Base-by-base conservation (phyloP, 371 early-diverging fungal genomes). In the Mucor saturninus region DNA sequence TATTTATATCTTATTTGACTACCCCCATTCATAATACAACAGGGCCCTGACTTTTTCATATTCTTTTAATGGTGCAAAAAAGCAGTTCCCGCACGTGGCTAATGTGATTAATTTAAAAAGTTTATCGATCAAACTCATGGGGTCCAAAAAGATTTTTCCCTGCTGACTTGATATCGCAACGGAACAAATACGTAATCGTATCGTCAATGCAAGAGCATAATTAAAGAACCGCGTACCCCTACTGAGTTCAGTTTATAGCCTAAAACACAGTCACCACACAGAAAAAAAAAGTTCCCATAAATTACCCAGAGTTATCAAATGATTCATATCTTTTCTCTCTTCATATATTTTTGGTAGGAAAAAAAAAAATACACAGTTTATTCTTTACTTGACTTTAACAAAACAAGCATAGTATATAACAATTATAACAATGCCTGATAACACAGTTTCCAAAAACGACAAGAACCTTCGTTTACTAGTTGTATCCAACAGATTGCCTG, bases 401-500 rank as follows among this genome's bases (percentile, higher is more conserved):
- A 46, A 6, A 21, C 6, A 35, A 21, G 21, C 8, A 35, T 8
- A 35, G 35, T 35, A 43, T 11, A 56, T 4, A 35, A 21, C 21
- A 21, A 21, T 21, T 8, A 35, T 35, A 38, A 42, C 48, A 13
- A 65, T 66, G 61, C 50, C 63, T 39, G 66, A 66, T 49, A 61
- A 31, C 31, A 59, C 50, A 35, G 59, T 59, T 37, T 46, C 59
- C 26, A 56, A 65, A 60, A 63, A 71, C 28, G 67, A 73, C 32
- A 74, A 71, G 40, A 73, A 78, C 45, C 74, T 80, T 53, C 89
- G 95, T 28, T 85, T 99, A 28, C 83, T 99, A 32, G 97, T 99
- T n/a, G 96, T 99, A 2, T 98, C 98, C n/a, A 99, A 99, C 83
- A 88, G 99, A 40, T 85, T 99, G 32, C 99, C 99, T 45, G 90